These are phyloP conservation scores for Pseudocercospora vitis DNA, from an alignment of 2,329 filamentous ascomycete species.

Conservation along the genomic window DNA sequence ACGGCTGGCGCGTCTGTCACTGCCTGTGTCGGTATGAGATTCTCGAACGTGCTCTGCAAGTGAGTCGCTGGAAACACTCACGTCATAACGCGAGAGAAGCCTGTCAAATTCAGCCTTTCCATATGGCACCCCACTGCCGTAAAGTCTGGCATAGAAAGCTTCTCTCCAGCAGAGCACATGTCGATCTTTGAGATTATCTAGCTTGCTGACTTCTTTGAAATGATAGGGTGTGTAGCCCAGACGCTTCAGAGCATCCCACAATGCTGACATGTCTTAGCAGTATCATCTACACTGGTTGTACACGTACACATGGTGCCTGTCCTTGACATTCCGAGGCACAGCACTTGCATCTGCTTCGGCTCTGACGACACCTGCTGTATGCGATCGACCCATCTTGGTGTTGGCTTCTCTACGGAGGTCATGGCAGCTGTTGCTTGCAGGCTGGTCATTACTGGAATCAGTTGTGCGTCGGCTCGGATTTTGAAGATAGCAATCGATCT, in stretches of 20 bases:
- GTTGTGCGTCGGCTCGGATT: too few relatives aligned
- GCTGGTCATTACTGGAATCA: too few relatives aligned
- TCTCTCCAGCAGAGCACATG: slow-evolving; percentile 16
- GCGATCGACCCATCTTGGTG: slow-evolving; percentile 15
- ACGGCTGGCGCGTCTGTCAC: slow-evolving; percentile 11
- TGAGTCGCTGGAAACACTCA: background rate
- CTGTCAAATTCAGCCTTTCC: slow-evolving; percentile 8
- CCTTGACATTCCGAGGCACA: slow-evolving; percentile 18
- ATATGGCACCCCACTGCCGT: slow-evolving; percentile 11
- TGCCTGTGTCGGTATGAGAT: background rate
- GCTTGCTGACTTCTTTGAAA: slow-evolving; percentile 13
- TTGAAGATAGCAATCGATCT: too few relatives aligned
- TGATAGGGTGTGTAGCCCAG: slow-evolving; percentile 15
- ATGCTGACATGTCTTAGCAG: background rate
- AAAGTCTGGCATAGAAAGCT: slow-evolving; percentile 13
- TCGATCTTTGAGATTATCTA: slow-evolving; percentile 8
- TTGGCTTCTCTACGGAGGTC: background rate
- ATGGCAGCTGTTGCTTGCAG: background rate
- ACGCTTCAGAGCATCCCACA: slow-evolving; percentile 13
- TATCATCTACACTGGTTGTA: background rate
- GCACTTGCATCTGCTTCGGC: slow-evolving; percentile 13
- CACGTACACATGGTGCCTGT: slow-evolving; percentile 18
- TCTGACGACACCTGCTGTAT: background rate
- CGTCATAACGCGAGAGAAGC: slow-evolving; percentile 13
- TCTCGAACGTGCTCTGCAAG: background rate